Evolutionary conservation across 257 asterid species (phyloP).

Genomic region (Thymus quinquecostatus): DNA sequence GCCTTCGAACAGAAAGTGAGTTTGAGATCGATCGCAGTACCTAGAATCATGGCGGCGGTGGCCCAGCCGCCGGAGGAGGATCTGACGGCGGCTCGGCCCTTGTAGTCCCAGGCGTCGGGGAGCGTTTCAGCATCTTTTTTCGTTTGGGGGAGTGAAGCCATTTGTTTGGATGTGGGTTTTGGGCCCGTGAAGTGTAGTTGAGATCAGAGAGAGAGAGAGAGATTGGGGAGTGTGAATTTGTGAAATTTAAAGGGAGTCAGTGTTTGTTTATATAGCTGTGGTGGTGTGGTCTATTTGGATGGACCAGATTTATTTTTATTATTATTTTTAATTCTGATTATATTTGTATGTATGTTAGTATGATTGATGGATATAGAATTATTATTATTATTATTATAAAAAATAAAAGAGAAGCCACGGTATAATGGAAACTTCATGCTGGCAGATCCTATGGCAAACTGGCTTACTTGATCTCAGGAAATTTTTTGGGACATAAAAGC

Average conservation of each 20-base stretch:
- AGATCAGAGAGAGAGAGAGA: neutral
- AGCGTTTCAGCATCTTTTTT: constrained; percentile 56
- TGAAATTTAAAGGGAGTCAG: neutral
- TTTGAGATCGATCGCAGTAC: constrained; percentile 2
- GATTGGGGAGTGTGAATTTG: neutral
- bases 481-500: too few relatives aligned
- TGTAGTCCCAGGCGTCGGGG: constrained; percentile 83
- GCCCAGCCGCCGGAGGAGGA: constrained; percentile 88
- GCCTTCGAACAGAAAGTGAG: too few relatives aligned
- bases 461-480: neutral
- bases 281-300: neutral
- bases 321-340: too few relatives aligned
- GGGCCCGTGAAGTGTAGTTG: constrained; percentile 29
- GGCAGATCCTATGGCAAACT: neutral
- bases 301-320: neutral
- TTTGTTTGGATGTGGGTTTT: constrained; percentile 27
- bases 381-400: too few relatives aligned
- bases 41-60: constrained; percentile 83
- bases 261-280: constrained; percentile 16
- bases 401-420: neutral
- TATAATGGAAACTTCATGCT: neutral
- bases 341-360: neutral
- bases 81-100: constrained; percentile 63
- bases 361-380: neutral
- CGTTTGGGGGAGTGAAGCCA: constrained; percentile 63